Percentiles rank a stretch among this genome's conserved stretches.
phyloP scores from a whole-genome alignment of 1,284 basidiomycete genomes.

The Pascua sp. region DNA sequence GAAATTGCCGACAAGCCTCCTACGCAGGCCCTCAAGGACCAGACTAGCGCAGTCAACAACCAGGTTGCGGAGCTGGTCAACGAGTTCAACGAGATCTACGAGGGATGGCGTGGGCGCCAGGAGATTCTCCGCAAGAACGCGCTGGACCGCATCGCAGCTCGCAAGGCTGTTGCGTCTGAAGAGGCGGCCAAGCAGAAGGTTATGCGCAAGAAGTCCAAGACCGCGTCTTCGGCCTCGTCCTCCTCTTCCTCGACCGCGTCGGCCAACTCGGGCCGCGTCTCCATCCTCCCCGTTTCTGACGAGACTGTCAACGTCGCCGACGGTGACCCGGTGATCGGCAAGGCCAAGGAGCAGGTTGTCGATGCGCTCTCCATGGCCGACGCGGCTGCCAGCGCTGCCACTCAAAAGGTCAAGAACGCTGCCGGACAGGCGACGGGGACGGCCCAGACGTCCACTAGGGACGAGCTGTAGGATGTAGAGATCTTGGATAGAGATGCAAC shows the following conservation, averaged over 20 bases:
- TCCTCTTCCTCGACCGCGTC: neutral
- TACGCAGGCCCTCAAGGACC: constrained; percentile 21
- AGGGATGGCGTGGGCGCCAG: constrained; percentile 29
- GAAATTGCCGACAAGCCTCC: constrained; percentile 26
- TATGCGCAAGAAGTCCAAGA: neutral
- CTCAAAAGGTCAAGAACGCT: neutral
- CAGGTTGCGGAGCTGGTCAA: constrained; percentile 22
- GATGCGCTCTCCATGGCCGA: constrained; percentile 22
- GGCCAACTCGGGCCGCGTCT: constrained; percentile 19
- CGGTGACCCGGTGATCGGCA: constrained; percentile 33
- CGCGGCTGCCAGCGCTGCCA: neutral
- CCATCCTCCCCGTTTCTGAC: constrained; percentile 28
- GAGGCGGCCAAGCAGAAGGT: constrained; percentile 2
- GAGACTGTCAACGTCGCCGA: constrained; percentile 23
- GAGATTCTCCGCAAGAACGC: constrained; percentile 29
- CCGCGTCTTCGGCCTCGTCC: neutral
- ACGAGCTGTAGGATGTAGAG: no score
- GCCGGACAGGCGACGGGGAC: no score
- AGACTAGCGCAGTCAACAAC: constrained; percentile 17
- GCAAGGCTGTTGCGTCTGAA: constrained; percentile 19
- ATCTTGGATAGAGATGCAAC: no score
- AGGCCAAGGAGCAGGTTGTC: constrained; percentile 39
- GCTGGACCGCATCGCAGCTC: constrained; percentile 34
- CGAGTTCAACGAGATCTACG: constrained; percentile 39
- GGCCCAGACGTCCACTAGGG: no score